Evolutionary conservation across 306 rosid genomes (phyloP).

Genomic region (Argentina anserina): DNA sequence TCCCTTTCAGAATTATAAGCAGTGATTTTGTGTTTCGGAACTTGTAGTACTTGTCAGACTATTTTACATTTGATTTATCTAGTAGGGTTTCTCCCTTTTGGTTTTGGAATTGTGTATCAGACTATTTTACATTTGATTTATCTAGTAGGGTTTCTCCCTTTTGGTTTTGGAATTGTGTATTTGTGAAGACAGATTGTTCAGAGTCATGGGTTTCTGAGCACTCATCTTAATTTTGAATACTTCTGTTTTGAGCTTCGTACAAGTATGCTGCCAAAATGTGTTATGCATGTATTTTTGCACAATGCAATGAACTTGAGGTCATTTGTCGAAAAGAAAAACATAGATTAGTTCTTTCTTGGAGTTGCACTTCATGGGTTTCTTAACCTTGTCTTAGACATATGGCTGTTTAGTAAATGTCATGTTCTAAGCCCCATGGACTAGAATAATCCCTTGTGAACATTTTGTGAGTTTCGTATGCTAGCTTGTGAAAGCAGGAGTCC

Average conservation of each 20-base stretch:
- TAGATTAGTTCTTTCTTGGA: too few relatives aligned
- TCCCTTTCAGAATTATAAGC: neutral
- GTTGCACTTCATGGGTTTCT: too few relatives aligned
- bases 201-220: slow-evolving; percentile 2
- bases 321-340: too few relatives aligned
- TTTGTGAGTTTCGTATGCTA: too few relatives aligned
- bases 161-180: slow-evolving; percentile 7
- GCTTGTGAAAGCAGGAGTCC: too few relatives aligned
- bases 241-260: slow-evolving; percentile 3
- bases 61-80: neutral
- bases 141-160: neutral
- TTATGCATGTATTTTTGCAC: too few relatives aligned
- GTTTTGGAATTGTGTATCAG: too few relatives aligned
- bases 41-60: neutral
- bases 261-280: neutral
- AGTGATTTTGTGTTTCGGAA: neutral
- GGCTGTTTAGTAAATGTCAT: too few relatives aligned
- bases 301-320: too few relatives aligned
- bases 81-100: neutral
- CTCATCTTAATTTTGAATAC: slow-evolving; percentile 15
- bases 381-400: too few relatives aligned
- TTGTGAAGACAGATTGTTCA: neutral
- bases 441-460: too few relatives aligned
- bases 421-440: too few relatives aligned
- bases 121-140: neutral